Base-by-base conservation (phyloP, 768 basidiomycete species). In the Crepidotus variabilis region DNA sequence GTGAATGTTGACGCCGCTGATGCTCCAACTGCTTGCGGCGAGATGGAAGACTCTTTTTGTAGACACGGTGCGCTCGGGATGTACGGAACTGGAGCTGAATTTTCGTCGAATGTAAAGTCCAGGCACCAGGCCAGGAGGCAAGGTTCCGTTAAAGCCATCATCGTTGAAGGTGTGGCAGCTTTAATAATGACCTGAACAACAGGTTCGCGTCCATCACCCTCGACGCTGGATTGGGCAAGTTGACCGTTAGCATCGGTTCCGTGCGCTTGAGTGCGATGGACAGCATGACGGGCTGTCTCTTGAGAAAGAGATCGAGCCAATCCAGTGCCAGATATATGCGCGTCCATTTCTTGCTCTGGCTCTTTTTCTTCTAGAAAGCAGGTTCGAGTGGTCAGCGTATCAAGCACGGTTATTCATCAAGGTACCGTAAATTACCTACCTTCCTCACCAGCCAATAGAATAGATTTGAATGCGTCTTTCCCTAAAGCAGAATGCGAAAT, bases 101-200 rank as follows among this genome's bases (percentile, higher is more conserved):
- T 9, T 33, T 51, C 50, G 46, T 60, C 21, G 6, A 50, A 14
- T 11, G 20, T 49, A 14, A 55, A 23, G 22, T 61, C 55, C 23
- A 58, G 47, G 59, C 69, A 72, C 75, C 75, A 76, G 11, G 66
- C 66, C 73, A 78, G 72, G 20, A 78, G 69, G 54, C 66, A 73
- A 2, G 76, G 76, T 46, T 78, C 77, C 1, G 75, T 75, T 60
- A 77, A 67, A 16, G 75, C 75, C 2, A 77, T 75, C 13, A 78
- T 60, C 4, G 75, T 76, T 32, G 72, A 68, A 0, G 76, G 71
- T 9, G 75, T 67, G 39, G 73, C 65, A 2, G 72, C 70, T 22
- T 71, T 65, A 54, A 69, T 60, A 20, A 62, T 52, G 43, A 60
- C 57, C 45, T 54, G 47, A 4, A 47, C 35, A 36, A 11, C 39